Evolutionary conservation across 805 yeast genomes (phyloP), one percentile per base, ranked within the genome.

Genomic region (Lachancea quebecensis): DNA sequence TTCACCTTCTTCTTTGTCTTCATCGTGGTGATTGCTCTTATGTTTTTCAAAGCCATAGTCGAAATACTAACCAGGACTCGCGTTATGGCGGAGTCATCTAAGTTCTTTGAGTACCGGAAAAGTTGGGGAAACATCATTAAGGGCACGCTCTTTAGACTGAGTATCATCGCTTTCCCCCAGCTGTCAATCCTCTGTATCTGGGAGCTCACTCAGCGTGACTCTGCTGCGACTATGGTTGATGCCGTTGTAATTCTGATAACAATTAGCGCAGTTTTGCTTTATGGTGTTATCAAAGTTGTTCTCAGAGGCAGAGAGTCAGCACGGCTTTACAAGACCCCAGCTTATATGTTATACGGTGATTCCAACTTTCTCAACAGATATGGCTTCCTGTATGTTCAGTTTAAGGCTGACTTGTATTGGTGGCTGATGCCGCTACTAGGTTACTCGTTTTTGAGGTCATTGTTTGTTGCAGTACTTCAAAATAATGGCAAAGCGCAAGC

Each of bases 361-460:
- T 75, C 82, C 3, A 77, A 73, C 37, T 78, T 86, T 48, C 73
- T 93, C 55, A 87, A 88, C 72, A 78, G 85, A 57, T 91, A 83
- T 69, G 99, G 99, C 0, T 93, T 93, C 67, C 65, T 93, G 52
- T 93, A 93, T 57, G 88, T 89, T 31, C 96, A 89, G 68, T 93
- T 77, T 71, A 76, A 87, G 50, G 97, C 98, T 9, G 85, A 83
- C 44, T 75, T 79, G 50, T 93, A 84, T 68, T 93, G 83, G 74
- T 93, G 91, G 77, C 73, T 90, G 45, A 65, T 77, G 2, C 78
- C 86, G 17, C 63, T 81, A 39, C 69, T 91, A 55, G 38, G 68
- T 8, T 89, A 89, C 64, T 72, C 82, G 38, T 74, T 90, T 50
- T 57, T 83, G 41, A 82, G 90, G 64, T 79, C 95, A 0, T 70